phyloP scores from a whole-genome alignment of 768 basidiomycete species.

The Trametes cingulata region DNA sequence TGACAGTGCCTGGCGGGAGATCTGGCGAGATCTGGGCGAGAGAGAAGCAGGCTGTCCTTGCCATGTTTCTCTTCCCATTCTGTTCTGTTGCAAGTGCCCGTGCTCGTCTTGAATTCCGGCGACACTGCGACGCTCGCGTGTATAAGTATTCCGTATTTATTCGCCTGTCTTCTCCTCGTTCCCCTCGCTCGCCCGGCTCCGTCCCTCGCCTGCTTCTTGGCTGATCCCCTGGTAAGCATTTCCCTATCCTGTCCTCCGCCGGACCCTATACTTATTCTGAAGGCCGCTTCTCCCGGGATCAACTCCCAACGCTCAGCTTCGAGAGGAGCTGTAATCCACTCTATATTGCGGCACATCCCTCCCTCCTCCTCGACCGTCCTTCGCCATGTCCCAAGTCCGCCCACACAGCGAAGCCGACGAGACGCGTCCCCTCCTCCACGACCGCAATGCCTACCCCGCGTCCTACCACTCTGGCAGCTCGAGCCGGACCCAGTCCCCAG shows the following conservation, averaged over 20 bases:
- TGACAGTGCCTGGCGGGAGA: conserved; percentile 14
- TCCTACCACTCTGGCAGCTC: conserved; percentile 16
- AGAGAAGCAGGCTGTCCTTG: not conserved
- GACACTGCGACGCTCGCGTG: not conserved
- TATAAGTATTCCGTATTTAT: conserved; percentile 10
- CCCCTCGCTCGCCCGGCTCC: not conserved
- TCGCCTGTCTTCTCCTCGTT: not conserved
- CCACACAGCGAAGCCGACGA: conserved; percentile 47
- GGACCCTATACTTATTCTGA: conserved; percentile 4
- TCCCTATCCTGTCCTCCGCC: conserved; percentile 2
- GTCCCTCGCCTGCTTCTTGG: conserved; percentile 9
- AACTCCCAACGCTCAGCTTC: conserved; percentile 11
- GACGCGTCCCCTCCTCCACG: conserved; percentile 55
- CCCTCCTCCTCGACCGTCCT: not conserved
- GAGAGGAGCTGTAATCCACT: conserved; percentile 23
- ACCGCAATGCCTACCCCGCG: conserved; percentile 38
- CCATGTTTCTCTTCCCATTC: not conserved
- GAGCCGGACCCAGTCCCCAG: conserved; percentile 5
- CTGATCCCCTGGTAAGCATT: conserved; percentile 8
- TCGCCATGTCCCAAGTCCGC: conserved; percentile 42
- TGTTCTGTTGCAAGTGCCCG: too few species aligned
- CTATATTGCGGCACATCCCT: conserved; percentile 4
- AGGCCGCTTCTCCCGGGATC: conserved; percentile 18
- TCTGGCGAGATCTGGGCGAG: conserved; percentile 3
- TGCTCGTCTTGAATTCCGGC: too few species aligned